Evolutionary conservation across 2,329 filamentous ascomycete species (phyloP).

Genomic region (Phyllosticta citrichinensis): DNA sequence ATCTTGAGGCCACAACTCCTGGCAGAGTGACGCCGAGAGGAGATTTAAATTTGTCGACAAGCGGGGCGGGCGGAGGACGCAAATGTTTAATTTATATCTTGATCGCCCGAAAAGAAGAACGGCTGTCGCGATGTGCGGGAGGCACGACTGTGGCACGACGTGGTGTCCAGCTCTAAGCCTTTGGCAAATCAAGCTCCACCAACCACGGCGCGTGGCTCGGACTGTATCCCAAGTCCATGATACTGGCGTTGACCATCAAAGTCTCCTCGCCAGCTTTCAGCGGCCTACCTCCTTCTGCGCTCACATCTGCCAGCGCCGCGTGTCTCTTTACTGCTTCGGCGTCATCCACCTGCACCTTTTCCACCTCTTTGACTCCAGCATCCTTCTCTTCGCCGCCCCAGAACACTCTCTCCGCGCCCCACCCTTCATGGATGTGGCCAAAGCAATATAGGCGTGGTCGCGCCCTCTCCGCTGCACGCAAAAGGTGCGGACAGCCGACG

Average conservation of each 20-base stretch:
- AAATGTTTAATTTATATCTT: too few species aligned
- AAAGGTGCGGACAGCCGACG: conserved; percentile 47
- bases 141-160: too few species aligned
- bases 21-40: too few species aligned
- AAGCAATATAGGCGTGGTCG: conserved; percentile 50
- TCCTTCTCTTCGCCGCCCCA: conserved; percentile 22
- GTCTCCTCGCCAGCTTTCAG: conserved; percentile 42
- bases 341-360: conserved; percentile 13
- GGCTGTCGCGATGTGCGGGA: too few species aligned
- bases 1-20: too few species aligned
- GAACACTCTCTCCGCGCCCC: conserved; percentile 26
- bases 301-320: conserved; percentile 24
- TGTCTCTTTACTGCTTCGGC: conserved; percentile 15
- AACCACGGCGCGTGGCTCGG: conserved; percentile 46
- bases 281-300: conserved; percentile 16
- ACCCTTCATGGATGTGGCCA: conserved; percentile 51
- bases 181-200: conserved; percentile 40
- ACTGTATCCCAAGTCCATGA: conserved; percentile 41
- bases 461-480: conserved; percentile 40
- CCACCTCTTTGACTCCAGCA: neutral
- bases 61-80: too few species aligned
- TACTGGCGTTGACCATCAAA: conserved; percentile 48
- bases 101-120: too few species aligned
- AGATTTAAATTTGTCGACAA: too few species aligned
- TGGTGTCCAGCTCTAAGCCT: neutral